These are phyloP conservation scores for Gymnopilus dilepis DNA, from an alignment of 768 basidiomycete genomes.

Conservation along the genomic window DNA sequence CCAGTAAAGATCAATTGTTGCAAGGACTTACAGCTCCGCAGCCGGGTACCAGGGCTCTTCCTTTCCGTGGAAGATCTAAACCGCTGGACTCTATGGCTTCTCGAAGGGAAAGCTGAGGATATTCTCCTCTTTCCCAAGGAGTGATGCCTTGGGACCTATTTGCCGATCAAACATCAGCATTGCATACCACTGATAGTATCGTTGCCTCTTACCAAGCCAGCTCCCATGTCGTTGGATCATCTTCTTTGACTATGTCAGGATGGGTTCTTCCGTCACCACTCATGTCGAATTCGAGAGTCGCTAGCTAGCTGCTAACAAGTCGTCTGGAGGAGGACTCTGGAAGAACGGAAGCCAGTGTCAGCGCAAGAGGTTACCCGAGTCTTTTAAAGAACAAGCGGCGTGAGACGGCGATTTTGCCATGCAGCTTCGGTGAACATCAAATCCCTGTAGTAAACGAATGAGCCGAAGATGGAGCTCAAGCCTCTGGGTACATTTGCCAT, in stretches of 20 bases:
- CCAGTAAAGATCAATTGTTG: no score
- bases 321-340: no score
- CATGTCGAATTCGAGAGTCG: background rate
- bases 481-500: no score
- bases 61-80: conserved; percentile 46
- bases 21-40: conserved; percentile 53
- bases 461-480: no score
- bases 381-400: no score
- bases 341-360: no score
- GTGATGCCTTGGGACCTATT: conserved; percentile 37
- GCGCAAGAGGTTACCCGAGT: no score
- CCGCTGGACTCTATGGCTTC: conserved; percentile 54
- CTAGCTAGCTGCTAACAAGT: no score
- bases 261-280: conserved; percentile 1
- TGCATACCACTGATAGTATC: background rate
- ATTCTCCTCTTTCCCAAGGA: conserved; percentile 64
- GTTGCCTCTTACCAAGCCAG: conserved; percentile 27
- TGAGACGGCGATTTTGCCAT: no score
- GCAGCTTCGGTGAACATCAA: no score
- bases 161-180: background rate
- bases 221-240: conserved; percentile 35
- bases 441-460: no score
- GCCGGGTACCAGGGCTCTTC: conserved; percentile 40
- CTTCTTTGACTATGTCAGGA: conserved; percentile 27
- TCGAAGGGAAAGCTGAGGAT: conserved; percentile 57